Base-by-base conservation (phyloP, 257 asterid genomes). In the Rhazya stricta region DNA sequence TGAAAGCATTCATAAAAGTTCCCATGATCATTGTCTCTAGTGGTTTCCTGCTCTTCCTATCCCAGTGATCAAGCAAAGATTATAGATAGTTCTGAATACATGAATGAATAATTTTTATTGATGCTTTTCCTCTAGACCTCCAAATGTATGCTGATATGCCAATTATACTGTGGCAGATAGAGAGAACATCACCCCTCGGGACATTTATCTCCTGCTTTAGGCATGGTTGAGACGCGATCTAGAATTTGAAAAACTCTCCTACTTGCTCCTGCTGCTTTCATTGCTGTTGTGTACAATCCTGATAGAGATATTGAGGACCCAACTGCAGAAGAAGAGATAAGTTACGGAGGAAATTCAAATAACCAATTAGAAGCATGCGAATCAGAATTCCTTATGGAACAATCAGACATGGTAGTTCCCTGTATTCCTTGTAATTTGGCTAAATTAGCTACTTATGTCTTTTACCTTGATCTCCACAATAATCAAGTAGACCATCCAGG, bases 221-320 rank as follows among this genome's bases (percentile, higher is more conserved):
- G 89, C 92, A 92, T 89, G 83, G 89, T 58, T 27, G 96, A 89
- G 75, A 73, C 86, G 46, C 93, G 93, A 74, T 91, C 97, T 56
- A 92, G 72, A 76, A 92, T 86, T 83, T 90, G 96, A 80, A 90
- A 90, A 83, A 92, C 97, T 74, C 97, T 80, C 84, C 96, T 88
- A 81, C 96, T 92, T 53, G 97, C 96, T 79, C 97, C 96, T 65
- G 97, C 97, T 67, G 97, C 96, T 89, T 90, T 92, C 97, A 92
- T 92, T 68, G 91, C 85, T 25, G 78, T 82, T 27, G 96, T 90
- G 78, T 92, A 90, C 74, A 89, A 76, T 69, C 93, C 88, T 13
- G 96, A 92, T 65, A 92, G 74, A 56, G 97, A 87, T 84, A 89
- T 78, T 10, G 96, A 88, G 10, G 94, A 79, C 68, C 97, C 97